Evolutionary conservation across 441 rosid genomes (phyloP).

Genomic region (Pelargonium cotyledonis): DNA sequence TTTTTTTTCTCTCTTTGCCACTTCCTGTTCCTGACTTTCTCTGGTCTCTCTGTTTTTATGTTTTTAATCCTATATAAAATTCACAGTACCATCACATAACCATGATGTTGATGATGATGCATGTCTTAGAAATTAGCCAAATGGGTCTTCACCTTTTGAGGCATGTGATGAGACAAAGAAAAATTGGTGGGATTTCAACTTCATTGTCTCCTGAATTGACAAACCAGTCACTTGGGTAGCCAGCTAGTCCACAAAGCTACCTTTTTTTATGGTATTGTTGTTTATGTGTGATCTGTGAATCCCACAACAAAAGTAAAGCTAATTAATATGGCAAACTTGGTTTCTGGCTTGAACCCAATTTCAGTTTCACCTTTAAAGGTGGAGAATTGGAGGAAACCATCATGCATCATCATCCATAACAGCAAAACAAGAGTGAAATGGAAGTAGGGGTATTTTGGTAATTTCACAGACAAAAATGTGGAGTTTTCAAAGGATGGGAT

Average conservation of each 20-base stretch:
- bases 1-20: too few species aligned
- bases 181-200: not conserved
- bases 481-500: too few species aligned
- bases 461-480: not conserved
- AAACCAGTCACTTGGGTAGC: not conserved
- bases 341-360: not conserved
- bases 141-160: not conserved
- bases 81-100: too few species aligned
- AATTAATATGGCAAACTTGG: not conserved
- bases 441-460: not conserved
- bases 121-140: not conserved
- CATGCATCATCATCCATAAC: not conserved
- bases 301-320: too few species aligned
- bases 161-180: not conserved
- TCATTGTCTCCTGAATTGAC: not conserved
- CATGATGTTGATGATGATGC: not conserved
- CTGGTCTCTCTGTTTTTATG: too few species aligned
- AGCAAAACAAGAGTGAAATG: not conserved
- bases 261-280: not conserved
- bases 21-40: too few species aligned
- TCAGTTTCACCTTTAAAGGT: too few species aligned
- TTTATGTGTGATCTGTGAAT: too few species aligned
- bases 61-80: too few species aligned
- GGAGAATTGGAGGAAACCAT: too few species aligned
- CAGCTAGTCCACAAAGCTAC: not conserved